A percentile compares a stretch with the other conserved stretches of the same genome.
Conservation (phyloP, 169 alveolate genomes). For the Plasmodium coatneyi region DNA sequence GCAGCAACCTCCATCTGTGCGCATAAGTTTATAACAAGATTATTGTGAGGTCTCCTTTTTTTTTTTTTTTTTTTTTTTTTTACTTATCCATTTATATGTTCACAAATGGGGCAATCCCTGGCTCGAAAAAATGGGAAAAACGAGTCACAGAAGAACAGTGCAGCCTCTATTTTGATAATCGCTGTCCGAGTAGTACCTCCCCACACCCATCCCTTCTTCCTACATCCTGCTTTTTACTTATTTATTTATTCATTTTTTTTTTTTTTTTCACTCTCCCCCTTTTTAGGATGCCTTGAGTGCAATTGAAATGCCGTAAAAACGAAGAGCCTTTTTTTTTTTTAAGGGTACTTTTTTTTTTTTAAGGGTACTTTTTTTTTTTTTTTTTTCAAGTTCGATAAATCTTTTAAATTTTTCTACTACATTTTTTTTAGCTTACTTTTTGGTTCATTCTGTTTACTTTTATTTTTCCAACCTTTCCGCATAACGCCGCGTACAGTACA, state of each 20-base stretch:
- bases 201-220: background rate
- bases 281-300: slow-evolving; percentile 39
- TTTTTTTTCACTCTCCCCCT: background rate
- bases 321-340: background rate
- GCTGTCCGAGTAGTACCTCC: background rate
- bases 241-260: background rate
- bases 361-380: background rate
- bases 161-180: background rate
- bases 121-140: background rate
- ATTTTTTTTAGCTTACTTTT: background rate
- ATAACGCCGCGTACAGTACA: no score
- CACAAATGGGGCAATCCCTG: background rate
- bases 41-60: background rate
- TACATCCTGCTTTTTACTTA: background rate
- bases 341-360: slow-evolving; percentile 43
- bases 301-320: slow-evolving; percentile 7
- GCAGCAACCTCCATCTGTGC: no score
- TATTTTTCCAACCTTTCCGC: background rate
- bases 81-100: background rate
- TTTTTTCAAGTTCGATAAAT: background rate
- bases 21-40: no score
- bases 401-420: background rate
- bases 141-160: background rate
- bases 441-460: background rate
- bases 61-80: background rate